Evolutionary conservation across 176 grass and related monocot species (phyloP).

Genomic region (Eragrostis curvula): DNA sequence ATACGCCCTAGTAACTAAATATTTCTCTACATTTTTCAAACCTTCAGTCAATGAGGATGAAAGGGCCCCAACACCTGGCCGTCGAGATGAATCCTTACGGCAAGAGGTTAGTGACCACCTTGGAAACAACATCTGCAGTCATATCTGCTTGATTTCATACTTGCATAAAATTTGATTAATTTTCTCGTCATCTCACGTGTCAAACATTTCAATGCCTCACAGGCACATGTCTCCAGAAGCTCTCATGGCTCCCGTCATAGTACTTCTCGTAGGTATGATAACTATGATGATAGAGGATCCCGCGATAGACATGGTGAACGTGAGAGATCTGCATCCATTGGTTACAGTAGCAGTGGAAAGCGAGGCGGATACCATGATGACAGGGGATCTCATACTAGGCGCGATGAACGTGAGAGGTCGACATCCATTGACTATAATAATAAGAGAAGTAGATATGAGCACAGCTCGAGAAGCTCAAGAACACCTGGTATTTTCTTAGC

Average conservation of each 20-base stretch:
- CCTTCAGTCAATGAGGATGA: slow-evolving; percentile 48
- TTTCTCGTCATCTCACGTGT: slow-evolving; percentile 20
- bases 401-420: slow-evolving; percentile 57
- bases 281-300: slow-evolving; percentile 46
- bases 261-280: slow-evolving; percentile 50
- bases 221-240: slow-evolving; percentile 67
- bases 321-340: slow-evolving; percentile 42
- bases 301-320: slow-evolving; percentile 38
- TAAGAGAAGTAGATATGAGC: slow-evolving; percentile 70
- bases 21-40: slow-evolving; percentile 46
- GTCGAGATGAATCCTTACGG: slow-evolving; percentile 37
- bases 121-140: slow-evolving; percentile 16
- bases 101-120: slow-evolving; percentile 53
- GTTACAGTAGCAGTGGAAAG: slow-evolving; percentile 55
- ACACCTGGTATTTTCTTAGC: slow-evolving; percentile 61
- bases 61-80: slow-evolving; percentile 39
- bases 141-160: slow-evolving; percentile 29
- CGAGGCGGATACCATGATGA: slow-evolving; percentile 59
- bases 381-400: slow-evolving; percentile 51
- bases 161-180: slow-evolving; percentile 24
- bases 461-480: slow-evolving; percentile 69
- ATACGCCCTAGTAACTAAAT: slow-evolving; percentile 23
- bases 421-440: slow-evolving; percentile 52
- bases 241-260: slow-evolving; percentile 46
- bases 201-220: slow-evolving; percentile 31